Conservation (phyloP, 2,329 filamentous ascomycete species). For the Thielaviopsis musarum region DNA sequence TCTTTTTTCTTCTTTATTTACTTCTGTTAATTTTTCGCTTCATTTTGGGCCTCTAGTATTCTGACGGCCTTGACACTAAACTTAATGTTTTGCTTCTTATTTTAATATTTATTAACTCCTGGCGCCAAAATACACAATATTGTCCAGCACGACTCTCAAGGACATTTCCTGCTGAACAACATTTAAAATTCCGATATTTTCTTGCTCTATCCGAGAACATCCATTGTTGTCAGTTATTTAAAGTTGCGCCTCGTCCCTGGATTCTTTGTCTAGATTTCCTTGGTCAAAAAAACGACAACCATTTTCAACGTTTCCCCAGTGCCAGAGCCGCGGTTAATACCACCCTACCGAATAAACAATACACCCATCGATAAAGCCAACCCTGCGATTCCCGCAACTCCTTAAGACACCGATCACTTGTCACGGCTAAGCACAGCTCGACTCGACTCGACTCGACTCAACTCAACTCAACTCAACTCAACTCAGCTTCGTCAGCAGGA, state of each 20-base stretch:
- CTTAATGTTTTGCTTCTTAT: background rate
- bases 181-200: background rate
- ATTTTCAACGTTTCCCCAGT: background rate
- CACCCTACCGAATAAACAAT: background rate
- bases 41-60: background rate
- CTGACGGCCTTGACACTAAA: background rate
- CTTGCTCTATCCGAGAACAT: background rate
- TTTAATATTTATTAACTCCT: background rate
- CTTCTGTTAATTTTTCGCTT: background rate
- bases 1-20: background rate
- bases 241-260: background rate
- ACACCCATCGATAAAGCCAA: background rate
- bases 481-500: no score
- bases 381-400: background rate
- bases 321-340: background rate
- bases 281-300: background rate
- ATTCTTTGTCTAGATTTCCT: background rate
- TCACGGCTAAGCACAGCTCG: no score
- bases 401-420: no score
- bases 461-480: no score
- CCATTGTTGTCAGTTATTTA: background rate
- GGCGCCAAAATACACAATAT: background rate
- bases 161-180: background rate
- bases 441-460: no score
- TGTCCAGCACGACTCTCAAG: background rate